phyloP scores from a whole-genome alignment of 257 asterid species.

The Fraxinus quadrangulata region DNA sequence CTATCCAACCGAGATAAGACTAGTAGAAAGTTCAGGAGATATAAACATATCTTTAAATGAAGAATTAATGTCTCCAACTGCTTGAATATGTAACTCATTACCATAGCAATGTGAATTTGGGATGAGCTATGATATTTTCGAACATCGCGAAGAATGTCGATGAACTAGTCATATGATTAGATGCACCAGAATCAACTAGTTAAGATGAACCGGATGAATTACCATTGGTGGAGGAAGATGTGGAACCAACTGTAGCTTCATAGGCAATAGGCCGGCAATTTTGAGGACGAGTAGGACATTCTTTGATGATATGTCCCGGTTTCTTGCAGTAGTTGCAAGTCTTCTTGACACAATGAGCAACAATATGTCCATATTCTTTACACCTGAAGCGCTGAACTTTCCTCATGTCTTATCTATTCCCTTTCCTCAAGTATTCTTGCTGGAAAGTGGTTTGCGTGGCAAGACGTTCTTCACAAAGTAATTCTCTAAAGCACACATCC shows the following conservation, averaged over 20 bases:
- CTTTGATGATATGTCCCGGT: background rate
- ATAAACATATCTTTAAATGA: background rate
- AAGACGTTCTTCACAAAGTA: background rate
- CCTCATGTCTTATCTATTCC: background rate
- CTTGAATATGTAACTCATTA: background rate
- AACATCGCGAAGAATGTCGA: background rate
- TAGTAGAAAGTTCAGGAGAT: background rate
- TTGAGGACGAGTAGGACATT: background rate
- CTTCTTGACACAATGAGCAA: background rate
- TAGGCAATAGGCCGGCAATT: background rate
- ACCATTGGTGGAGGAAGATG: background rate
- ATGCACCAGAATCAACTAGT: background rate
- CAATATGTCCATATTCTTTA: background rate
- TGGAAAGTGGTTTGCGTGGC: background rate
- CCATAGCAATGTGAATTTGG: constrained; percentile 12
- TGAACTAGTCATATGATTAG: background rate
- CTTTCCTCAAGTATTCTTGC: background rate
- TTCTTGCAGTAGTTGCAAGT: background rate
- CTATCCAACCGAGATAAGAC: background rate
- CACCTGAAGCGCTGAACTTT: background rate
- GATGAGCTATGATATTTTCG: background rate
- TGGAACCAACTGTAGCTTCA: background rate
- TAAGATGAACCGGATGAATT: background rate
- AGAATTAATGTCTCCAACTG: background rate
- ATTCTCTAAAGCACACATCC: background rate